A percentile compares a stretch with the other conserved stretches of the same genome.
These are phyloP conservation scores for Mrakia hoshinonis DNA, from an alignment of 768 basidiomycete genomes.

Conservation along the genomic window DNA sequence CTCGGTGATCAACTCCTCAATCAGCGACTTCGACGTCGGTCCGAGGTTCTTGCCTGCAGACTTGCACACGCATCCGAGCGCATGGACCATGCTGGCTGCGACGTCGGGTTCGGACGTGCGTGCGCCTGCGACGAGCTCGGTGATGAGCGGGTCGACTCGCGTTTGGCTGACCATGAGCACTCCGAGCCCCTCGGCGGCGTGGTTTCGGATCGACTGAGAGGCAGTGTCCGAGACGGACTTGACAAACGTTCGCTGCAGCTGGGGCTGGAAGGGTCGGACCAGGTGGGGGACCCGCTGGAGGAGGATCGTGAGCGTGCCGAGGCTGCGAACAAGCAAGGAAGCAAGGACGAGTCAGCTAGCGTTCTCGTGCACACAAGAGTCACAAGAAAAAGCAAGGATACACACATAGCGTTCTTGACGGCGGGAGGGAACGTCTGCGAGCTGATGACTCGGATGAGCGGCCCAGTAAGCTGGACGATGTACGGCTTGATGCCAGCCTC, in stretches of 20 bases:
- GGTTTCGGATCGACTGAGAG: constrained; percentile 66
- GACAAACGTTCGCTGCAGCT: constrained; percentile 89
- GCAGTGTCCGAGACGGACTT: constrained; percentile 78
- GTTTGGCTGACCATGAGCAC: constrained; percentile 67
- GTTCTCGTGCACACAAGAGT: background rate
- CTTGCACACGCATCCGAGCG: constrained; percentile 64
- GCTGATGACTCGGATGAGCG: constrained; percentile 86
- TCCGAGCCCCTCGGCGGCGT: constrained; percentile 76
- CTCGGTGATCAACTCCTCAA: constrained; percentile 66
- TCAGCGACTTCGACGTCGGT: constrained; percentile 60
- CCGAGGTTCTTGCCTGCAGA: constrained; percentile 68
- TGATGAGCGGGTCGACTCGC: constrained; percentile 51
- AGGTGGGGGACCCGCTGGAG: constrained; percentile 74
- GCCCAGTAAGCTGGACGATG: constrained; percentile 90
- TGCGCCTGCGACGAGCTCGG: constrained; percentile 55
- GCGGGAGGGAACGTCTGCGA: constrained; percentile 69
- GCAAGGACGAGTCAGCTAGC: background rate
- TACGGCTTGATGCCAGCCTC: constrained; percentile 81
- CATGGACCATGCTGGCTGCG: constrained; percentile 63
- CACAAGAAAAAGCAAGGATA: constrained; percentile 9
- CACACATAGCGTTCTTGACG: constrained; percentile 76
- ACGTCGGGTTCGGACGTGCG: constrained; percentile 56
- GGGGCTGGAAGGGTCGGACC: constrained; percentile 97
- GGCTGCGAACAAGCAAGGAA: constrained; percentile 33
- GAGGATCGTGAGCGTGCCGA: constrained; percentile 75